Conservation (phyloP, 257 asterid species). For the Fraxinus quadrangulata region DNA sequence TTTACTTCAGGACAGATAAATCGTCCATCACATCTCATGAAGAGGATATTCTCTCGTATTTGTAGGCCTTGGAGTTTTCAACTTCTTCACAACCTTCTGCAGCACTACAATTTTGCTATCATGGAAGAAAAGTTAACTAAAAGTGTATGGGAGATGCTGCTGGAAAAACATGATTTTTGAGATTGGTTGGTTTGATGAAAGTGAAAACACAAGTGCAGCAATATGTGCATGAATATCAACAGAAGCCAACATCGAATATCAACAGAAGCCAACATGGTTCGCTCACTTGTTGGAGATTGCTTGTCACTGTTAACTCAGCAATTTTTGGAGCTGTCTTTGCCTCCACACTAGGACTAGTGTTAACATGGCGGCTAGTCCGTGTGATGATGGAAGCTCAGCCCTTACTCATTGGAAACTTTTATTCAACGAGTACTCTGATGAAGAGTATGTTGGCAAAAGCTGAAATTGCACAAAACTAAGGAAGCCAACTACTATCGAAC, state of each 20-base stretch:
- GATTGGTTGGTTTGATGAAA: conserved; percentile 61
- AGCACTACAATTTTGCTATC: conserved; percentile 62
- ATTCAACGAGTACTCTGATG: conserved; percentile 39
- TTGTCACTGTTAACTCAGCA: conserved; percentile 42
- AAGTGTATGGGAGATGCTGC: conserved; percentile 50
- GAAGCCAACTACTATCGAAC: conserved; percentile 53
- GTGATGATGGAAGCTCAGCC: conserved; percentile 50
- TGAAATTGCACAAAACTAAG: conserved; percentile 46
- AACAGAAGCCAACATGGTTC: conserved; percentile 46
- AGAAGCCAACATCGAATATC: conserved; percentile 36
- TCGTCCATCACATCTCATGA: conserved; percentile 49
- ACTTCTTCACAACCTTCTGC: conserved; percentile 55
- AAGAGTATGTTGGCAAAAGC: conserved; percentile 43
- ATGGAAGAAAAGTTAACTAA: conserved; percentile 64
- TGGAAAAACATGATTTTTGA: conserved; percentile 57
- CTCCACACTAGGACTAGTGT: conserved; percentile 34
- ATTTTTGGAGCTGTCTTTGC: conserved; percentile 37
- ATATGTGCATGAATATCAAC: conserved; percentile 37
- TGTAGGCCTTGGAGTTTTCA: conserved; percentile 55
- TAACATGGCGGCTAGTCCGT: conserved; percentile 48
- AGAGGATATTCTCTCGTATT: conserved; percentile 50
- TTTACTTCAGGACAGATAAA: conserved; percentile 53
- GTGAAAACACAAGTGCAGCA: conserved; percentile 61
- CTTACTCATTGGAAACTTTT: conserved; percentile 38
- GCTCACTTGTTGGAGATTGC: conserved; percentile 59